phyloP scores from a whole-genome alignment of 2,329 filamentous ascomycete species.

The Venturia carpophila region DNA sequence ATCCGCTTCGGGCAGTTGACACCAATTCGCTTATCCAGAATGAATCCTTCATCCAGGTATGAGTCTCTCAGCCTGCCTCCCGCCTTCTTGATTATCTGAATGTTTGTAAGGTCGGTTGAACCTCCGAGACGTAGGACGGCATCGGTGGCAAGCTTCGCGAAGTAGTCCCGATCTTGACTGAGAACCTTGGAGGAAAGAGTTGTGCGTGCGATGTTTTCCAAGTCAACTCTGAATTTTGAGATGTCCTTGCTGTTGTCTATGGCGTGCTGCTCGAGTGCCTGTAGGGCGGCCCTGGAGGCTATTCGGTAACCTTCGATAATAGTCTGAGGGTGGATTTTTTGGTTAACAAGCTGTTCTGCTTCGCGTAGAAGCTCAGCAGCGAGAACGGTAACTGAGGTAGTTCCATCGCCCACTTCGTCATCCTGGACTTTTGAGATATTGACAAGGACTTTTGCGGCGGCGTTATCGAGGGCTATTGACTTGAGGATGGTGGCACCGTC shows the following conservation, averaged over 20 bases:
- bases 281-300: conserved; percentile 81
- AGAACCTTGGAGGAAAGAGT: conserved; percentile 97
- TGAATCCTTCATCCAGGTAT: conserved; percentile 96
- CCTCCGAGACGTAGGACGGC: conserved; percentile 84
- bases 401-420: conserved; percentile 96
- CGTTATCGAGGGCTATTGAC: conserved; percentile 96
- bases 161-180: conserved; percentile 86
- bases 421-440: conserved; percentile 99
- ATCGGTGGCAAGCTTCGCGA: conserved; percentile 80
- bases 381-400: conserved; percentile 93
- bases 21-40: conserved; percentile 97
- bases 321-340: conserved; percentile 98
- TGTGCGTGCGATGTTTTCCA: conserved; percentile 83
- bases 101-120: conserved; percentile 90
- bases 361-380: conserved; percentile 92
- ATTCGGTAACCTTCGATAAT: conserved; percentile 99
- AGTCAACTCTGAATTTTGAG: conserved; percentile 79
- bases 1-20: conserved; percentile 97
- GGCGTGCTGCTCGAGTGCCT: conserved; percentile 73
- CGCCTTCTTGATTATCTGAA: conserved; percentile 99
- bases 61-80: conserved; percentile 96
- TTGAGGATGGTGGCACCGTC: conserved; percentile 98
- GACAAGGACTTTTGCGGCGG: conserved; percentile 93
- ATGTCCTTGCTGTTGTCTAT: conserved; percentile 83
- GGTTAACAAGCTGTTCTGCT: conserved; percentile 92